Evolutionary conservation across 371 early-diverging fungal species (phyloP), one percentile per base, ranked within the genome.

Genomic region (Actinomucor elegans): DNA sequence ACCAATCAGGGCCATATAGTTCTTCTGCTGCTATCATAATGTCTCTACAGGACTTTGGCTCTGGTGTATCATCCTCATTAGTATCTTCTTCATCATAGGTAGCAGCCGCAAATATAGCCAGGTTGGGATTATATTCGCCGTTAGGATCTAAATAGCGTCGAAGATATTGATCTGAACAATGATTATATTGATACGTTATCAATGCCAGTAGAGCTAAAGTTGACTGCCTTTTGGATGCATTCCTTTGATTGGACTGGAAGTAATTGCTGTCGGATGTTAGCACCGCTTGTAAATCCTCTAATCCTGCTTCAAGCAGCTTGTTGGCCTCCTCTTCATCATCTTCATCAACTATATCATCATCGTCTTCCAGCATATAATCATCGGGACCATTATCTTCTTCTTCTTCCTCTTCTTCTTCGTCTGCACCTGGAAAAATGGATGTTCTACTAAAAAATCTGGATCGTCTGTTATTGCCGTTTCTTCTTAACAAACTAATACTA

Each of bases 71-170:
- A 1, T 29, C 33, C 12, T 42, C 21, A 5, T 35, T 34, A 2
- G 11, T 2, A 11, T 44, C 55, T 28, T 54, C 46, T 8, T 55
- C 52, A 49, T 62, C 63, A 43, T 50, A 64, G 3, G 37, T 52
- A 10, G 60, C 65, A 10, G 65, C 65, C 4, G 65, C 65, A 41
- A 64, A 55, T 7, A 64, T 48, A 17, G 65, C 55, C n/a, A 64
- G 29, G 4, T 20, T 48, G 2, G 55, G 59, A 29, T 64, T 34
- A 23, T 48, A 64, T 8, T 59, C 56, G 0, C 65, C 65, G 48
- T 64, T 45, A n/a, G 65, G 56, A 41, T 59, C 56, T 5, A 64
- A 51, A 31, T 56, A 64, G 1, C 51, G 52, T 37, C 24, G 45
- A 4, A 64, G 31, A n/a, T 56, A 64, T 0, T 34, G 32, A 7